Conservation (phyloP, 1,284 basidiomycete genomes). For the Trichosporon asahii region DNA sequence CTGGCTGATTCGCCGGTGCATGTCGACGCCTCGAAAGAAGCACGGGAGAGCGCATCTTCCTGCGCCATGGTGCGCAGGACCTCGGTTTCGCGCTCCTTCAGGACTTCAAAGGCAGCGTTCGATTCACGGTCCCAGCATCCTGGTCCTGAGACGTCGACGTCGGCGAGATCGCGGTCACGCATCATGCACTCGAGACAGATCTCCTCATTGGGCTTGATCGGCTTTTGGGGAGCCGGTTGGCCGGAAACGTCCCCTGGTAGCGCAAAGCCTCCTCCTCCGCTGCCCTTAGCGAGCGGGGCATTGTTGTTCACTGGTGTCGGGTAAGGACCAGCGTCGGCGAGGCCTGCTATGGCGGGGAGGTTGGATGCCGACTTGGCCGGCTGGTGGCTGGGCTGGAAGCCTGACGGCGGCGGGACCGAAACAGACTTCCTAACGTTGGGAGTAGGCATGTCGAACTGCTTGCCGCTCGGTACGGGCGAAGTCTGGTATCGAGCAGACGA, state of each 20-base stretch:
- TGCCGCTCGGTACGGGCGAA: background rate
- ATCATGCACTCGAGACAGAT: slow-evolving; percentile 97
- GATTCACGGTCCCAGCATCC: slow-evolving; percentile 90
- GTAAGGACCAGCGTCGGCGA: slow-evolving; percentile 47
- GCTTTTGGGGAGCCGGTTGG: background rate
- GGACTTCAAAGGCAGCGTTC: slow-evolving; percentile 76
- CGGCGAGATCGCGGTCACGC: slow-evolving; percentile 97
- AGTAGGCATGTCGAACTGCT: slow-evolving; percentile 9
- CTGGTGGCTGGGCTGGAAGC: slow-evolving; percentile 26
- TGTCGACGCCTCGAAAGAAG: slow-evolving; percentile 19
- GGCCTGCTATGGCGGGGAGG: slow-evolving; percentile 40
- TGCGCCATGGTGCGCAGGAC: slow-evolving; percentile 28
- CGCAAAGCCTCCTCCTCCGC: background rate
- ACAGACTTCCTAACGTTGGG: background rate
- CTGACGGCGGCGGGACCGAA: background rate
- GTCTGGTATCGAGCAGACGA: background rate
- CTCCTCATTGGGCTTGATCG: slow-evolving; percentile 56
- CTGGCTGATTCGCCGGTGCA: slow-evolving; percentile 12
- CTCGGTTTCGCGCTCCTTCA: slow-evolving; percentile 64
- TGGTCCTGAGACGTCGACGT: slow-evolving; percentile 80
- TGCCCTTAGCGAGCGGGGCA: slow-evolving; percentile 9
- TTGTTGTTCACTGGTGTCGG: slow-evolving; percentile 21
- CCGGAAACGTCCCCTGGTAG: background rate
- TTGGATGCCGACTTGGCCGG: slow-evolving; percentile 41
- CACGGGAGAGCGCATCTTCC: slow-evolving; percentile 13